A percentile compares a stretch with the other conserved stretches of the same genome.
These are phyloP conservation scores for Nemania sp. DNA, from an alignment of 2,329 filamentous ascomycete species.

Conservation along the genomic window DNA sequence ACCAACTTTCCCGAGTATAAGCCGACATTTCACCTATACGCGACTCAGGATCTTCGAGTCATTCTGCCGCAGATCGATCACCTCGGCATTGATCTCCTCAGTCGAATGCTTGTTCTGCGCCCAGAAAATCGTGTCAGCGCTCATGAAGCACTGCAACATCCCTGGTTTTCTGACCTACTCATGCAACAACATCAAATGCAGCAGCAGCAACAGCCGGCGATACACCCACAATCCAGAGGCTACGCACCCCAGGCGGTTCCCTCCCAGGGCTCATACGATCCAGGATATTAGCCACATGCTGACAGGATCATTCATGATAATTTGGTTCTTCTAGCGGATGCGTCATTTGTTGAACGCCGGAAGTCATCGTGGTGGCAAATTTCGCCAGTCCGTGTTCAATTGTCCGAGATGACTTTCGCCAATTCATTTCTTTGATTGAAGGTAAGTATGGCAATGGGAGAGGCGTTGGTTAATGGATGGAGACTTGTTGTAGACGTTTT, in stretches of 20 bases:
- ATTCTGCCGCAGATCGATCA: conserved; percentile 91
- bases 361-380: not conserved
- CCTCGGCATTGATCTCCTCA: conserved; percentile 82
- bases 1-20: conserved; percentile 98
- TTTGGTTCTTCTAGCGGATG: not conserved
- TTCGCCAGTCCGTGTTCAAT: not conserved
- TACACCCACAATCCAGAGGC: conserved; percentile 47
- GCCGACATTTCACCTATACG: conserved; percentile 89
- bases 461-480: conserved; percentile 16
- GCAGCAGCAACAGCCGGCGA: conserved; percentile 44
- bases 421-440: conserved; percentile 3
- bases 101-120: conserved; percentile 87
- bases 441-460: conserved; percentile 13
- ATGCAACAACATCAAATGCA: conserved; percentile 58
- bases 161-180: conserved; percentile 83
- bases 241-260: conserved; percentile 37
- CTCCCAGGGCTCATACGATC: conserved; percentile 36
- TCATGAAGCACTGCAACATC: conserved; percentile 81
- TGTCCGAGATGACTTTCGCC: not conserved
- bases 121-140: conserved; percentile 92
- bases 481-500: conserved; percentile 16
- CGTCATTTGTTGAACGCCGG: not conserved
- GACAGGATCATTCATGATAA: not conserved
- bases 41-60: conserved; percentile 83
- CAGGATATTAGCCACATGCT: conserved; percentile 31